phyloP scores from a whole-genome alignment of 805 yeast genomes.

The Starmerella tilneyi region DNA sequence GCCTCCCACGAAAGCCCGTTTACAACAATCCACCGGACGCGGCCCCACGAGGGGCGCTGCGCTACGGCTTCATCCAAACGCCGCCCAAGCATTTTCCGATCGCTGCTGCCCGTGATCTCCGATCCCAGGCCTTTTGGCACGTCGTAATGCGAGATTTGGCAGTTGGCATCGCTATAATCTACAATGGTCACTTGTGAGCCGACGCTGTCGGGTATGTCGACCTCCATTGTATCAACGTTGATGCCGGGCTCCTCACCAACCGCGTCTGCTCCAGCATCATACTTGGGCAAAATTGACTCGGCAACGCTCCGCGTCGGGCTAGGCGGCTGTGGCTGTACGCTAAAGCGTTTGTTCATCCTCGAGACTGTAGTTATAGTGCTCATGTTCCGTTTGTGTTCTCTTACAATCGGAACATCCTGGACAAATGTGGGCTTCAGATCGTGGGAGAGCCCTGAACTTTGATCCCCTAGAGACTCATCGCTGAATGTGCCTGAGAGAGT shows the following conservation, averaged over 20 bases:
- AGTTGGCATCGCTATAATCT: constrained; percentile 40
- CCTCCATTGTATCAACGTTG: constrained; percentile 42
- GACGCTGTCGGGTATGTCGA: constrained; percentile 38
- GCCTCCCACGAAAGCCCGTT: constrained; percentile 57
- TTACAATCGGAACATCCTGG: too few species aligned
- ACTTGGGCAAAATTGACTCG: not conserved
- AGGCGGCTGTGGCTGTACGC: constrained; percentile 12
- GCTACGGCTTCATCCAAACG: constrained; percentile 26
- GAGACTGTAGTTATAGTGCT: not conserved
- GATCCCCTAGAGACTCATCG: too few species aligned
- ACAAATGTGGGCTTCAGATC: too few species aligned
- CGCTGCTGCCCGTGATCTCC: constrained; percentile 19
- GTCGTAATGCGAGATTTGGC: constrained; percentile 39
- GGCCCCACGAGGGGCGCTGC: constrained; percentile 39
- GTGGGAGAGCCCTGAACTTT: too few species aligned
- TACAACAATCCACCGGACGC: constrained; percentile 48
- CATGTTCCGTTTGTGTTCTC: not conserved
- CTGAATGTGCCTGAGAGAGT: too few species aligned
- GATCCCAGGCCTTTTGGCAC: constrained; percentile 29
- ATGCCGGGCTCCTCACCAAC: constrained; percentile 55
- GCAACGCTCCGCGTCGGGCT: not conserved
- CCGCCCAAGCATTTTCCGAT: constrained; percentile 1
- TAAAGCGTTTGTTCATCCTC: constrained; percentile 12
- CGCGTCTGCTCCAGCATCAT: not conserved
- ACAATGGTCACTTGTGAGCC: constrained; percentile 47